These are phyloP conservation scores for Aspergillus flavus DNA, from an alignment of 2,329 filamentous ascomycete species.

Conservation along the genomic window DNA sequence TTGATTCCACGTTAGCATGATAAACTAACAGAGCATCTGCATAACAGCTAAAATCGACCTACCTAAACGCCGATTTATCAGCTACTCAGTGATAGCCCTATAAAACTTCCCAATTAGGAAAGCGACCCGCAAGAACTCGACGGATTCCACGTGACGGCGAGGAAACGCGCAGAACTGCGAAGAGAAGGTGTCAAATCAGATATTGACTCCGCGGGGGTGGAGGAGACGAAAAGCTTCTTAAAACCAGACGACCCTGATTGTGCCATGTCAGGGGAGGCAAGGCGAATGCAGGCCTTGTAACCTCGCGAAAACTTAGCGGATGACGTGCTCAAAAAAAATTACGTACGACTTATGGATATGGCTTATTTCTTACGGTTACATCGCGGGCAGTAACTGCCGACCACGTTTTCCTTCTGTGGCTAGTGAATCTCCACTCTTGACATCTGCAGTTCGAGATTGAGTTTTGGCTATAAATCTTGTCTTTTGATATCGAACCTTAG, in stretches of 20 bases:
- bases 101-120: slow-evolving; percentile 4
- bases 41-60: neutral
- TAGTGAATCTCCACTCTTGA: slow-evolving; percentile 3
- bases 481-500: neutral
- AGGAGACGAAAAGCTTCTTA: neutral
- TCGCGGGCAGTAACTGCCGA: slow-evolving; percentile 5
- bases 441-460: neutral
- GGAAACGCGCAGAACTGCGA: neutral
- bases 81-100: neutral
- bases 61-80: neutral
- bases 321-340: slow-evolving; percentile 29
- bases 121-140: neutral
- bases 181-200: neutral
- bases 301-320: slow-evolving; percentile 16
- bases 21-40: neutral
- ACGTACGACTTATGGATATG: slow-evolving; percentile 16
- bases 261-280: neutral
- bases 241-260: neutral
- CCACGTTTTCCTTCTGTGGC: neutral
- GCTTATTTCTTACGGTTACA: neutral
- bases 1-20: neutral
- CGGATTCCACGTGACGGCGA: neutral
- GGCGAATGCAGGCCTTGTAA: neutral
- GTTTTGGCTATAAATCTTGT: slow-evolving; percentile 1
- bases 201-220: neutral